phyloP scores from a whole-genome alignment of 2,329 filamentous ascomycete species.

The Paraphoma chrysanthemicola region DNA sequence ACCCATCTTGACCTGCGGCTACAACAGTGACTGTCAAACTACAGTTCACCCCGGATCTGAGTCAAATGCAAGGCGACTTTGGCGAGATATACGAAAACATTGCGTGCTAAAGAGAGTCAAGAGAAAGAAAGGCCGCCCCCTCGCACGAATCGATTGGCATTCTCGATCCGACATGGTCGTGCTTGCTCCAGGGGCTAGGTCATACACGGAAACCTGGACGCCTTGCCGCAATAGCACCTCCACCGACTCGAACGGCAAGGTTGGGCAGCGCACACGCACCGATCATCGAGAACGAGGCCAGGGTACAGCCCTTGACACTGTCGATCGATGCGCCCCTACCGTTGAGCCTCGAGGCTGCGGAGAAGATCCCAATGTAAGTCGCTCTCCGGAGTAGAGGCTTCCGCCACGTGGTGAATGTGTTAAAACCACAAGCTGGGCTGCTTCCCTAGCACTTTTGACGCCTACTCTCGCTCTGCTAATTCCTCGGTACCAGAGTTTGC shows the following conservation, averaged over 20 bases:
- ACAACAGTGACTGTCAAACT: constrained; percentile 8
- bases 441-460: neutral
- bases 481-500: neutral
- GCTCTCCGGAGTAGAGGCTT: neutral
- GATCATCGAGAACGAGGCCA: neutral
- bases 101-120: constrained; percentile 6
- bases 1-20: constrained; percentile 25
- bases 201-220: neutral
- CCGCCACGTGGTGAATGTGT: neutral
- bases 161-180: constrained; percentile 6
- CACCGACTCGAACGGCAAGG: neutral
- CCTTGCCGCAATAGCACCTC: neutral
- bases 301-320: neutral
- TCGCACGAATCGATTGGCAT: constrained; percentile 4
- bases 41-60: constrained; percentile 21
- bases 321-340: neutral
- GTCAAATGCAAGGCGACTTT: constrained; percentile 7
- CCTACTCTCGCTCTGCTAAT: neutral
- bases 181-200: neutral
- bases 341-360: neutral
- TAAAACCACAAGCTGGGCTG: neutral
- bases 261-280: neutral
- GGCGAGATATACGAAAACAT: constrained; percentile 23
- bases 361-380: neutral
- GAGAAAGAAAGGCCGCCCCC: neutral